A percentile compares a stretch with the other conserved stretches of the same genome.
These are phyloP conservation scores for Daldinia eschscholtzii DNA, from an alignment of 2,329 filamentous ascomycete species.

Conservation along the genomic window DNA sequence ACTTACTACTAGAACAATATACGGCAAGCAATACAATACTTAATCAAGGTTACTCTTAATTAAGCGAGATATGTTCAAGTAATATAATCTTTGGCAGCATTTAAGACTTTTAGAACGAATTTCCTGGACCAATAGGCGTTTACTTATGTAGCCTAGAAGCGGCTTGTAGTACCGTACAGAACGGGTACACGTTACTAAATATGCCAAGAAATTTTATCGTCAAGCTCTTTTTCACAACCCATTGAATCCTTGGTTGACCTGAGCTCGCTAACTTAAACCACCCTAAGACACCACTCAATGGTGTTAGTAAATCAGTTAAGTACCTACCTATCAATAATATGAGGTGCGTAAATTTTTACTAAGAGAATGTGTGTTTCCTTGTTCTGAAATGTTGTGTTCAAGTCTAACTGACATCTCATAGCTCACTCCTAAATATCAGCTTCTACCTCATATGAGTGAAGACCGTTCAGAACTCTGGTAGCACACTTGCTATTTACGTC, in stretches of 20 bases:
- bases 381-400: background rate
- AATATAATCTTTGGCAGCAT: background rate
- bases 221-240: conserved; percentile 5
- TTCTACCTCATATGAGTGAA: background rate
- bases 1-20: background rate
- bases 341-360: background rate
- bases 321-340: background rate
- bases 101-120: background rate
- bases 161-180: conserved; percentile 7
- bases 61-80: background rate
- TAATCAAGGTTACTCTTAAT: background rate
- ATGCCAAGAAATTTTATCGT: conserved; percentile 11
- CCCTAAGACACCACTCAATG: background rate
- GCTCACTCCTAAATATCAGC: background rate
- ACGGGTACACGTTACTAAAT: conserved; percentile 6
- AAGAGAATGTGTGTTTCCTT: background rate
- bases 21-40: background rate
- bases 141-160: background rate
- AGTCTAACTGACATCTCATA: background rate
- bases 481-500: background rate
- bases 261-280: background rate
- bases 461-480: background rate
- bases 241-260: background rate
- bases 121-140: background rate
- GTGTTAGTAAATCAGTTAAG: background rate